Conservation (phyloP, 257 asterid species). For the Solanum acaule region DNA sequence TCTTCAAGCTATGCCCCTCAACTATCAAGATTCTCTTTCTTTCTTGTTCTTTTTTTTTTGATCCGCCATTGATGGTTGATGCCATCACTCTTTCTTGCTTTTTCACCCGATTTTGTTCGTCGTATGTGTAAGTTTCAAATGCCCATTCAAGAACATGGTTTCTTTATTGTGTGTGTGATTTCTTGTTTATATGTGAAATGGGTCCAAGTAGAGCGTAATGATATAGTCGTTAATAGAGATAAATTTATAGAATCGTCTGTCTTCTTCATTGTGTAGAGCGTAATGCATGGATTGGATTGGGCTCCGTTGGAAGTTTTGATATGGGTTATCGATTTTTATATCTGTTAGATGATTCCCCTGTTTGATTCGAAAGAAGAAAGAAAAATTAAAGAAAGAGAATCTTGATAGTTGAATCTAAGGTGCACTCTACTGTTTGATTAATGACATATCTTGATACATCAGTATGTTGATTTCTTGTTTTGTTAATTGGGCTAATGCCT, state of each 20-base stretch:
- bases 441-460: background rate
- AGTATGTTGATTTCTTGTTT: background rate
- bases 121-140: background rate
- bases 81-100: background rate
- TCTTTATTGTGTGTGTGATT: background rate
- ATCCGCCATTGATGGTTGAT: background rate
- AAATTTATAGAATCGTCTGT: background rate
- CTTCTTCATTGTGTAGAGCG: background rate
- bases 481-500: background rate
- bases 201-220: background rate
- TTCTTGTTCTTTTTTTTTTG: background rate
- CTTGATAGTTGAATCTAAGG: background rate
- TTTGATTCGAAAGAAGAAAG: background rate
- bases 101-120: background rate
- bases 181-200: background rate
- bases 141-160: background rate
- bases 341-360: background rate
- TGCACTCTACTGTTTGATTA: background rate
- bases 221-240: background rate
- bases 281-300: background rate
- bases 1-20: background rate
- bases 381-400: background rate
- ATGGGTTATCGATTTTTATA: background rate
- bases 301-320: background rate
- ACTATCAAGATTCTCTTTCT: background rate